These are phyloP conservation scores for Trichoderma aggressivum DNA, from an alignment of 2,329 filamentous ascomycete genomes.

Conservation along the genomic window DNA sequence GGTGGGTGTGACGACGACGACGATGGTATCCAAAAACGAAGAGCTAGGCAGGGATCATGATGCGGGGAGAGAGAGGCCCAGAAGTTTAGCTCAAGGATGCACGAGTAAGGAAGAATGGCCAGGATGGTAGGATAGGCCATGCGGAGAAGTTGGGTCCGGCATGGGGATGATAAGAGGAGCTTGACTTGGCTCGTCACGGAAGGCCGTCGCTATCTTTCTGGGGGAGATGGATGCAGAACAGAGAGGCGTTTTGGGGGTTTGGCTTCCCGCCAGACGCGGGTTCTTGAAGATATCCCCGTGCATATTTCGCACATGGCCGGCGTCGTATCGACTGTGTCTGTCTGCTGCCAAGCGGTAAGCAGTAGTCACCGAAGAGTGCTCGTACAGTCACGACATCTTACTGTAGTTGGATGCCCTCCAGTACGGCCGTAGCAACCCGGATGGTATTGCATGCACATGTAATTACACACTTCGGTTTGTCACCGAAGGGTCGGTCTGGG, in stretches of 20 bases:
- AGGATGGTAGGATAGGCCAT: neutral
- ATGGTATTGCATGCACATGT: neutral
- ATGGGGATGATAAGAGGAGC: neutral
- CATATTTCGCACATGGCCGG: neutral
- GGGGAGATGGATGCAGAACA: neutral
- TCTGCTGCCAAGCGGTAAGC: neutral
- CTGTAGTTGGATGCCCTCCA: too few species aligned
- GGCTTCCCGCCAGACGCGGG: neutral
- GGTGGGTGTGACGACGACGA: conserved; percentile 14
- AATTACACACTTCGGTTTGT: neutral
- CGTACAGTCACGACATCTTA: neutral
- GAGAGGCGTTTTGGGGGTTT: neutral
- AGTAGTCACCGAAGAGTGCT: too few species aligned
- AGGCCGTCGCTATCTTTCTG: conserved; percentile 1
- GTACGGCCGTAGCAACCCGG: too few species aligned
- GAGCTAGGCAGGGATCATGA: conserved; percentile 4
- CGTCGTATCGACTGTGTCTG: neutral
- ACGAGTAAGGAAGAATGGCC: conserved; percentile 8
- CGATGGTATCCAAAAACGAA: neutral
- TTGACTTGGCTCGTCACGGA: neutral
- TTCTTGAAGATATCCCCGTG: neutral
- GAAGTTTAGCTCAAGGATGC: conserved; percentile 1
- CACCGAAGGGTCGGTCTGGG: neutral
- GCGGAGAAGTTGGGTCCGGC: neutral
- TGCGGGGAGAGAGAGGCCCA: conserved; percentile 14